phyloP scores from a whole-genome alignment of 1,284 basidiomycete species.

The Cryptococcus wingfieldii region DNA sequence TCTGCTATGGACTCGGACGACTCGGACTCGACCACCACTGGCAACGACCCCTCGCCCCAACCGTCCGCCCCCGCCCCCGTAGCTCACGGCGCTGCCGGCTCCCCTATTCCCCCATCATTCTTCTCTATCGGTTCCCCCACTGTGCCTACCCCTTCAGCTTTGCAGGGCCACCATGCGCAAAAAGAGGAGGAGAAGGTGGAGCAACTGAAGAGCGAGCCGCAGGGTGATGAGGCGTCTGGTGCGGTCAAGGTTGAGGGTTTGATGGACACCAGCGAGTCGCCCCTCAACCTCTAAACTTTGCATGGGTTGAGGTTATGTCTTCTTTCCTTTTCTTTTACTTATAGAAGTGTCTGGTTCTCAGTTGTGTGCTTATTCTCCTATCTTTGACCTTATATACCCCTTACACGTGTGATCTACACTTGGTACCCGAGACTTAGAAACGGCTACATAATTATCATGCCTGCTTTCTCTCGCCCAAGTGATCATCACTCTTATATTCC shows the following conservation, averaged over 20 bases:
- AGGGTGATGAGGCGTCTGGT: constrained; percentile 59
- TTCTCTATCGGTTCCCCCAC: constrained; percentile 42
- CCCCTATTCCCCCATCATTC: constrained; percentile 28
- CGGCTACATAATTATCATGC: too few relatives aligned
- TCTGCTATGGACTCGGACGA: constrained; percentile 55
- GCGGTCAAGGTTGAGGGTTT: constrained; percentile 66
- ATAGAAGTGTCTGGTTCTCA: too few relatives aligned
- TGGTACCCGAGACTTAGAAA: too few relatives aligned
- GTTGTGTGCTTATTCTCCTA: too few relatives aligned
- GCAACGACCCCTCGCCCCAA: constrained; percentile 5
- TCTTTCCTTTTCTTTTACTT: too few relatives aligned
- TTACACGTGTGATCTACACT: too few relatives aligned
- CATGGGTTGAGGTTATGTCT: too few relatives aligned
- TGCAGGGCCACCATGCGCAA: constrained; percentile 13
- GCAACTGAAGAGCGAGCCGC: constrained; percentile 54
- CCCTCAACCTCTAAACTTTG: constrained; percentile 52
- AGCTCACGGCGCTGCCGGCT: constrained; percentile 7
- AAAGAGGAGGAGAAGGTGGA: constrained; percentile 4
- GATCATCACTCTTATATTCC: too few relatives aligned
- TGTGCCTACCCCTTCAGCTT: constrained; percentile 34
- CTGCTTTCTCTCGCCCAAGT: too few relatives aligned
- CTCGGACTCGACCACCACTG: constrained; percentile 62
- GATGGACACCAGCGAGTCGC: constrained; percentile 66
- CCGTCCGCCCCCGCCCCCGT: constrained; percentile 3
- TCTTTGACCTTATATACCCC: too few relatives aligned